Conservation (phyloP, 192 early-diverging fungal genomes). For the Podila horticola region DNA sequence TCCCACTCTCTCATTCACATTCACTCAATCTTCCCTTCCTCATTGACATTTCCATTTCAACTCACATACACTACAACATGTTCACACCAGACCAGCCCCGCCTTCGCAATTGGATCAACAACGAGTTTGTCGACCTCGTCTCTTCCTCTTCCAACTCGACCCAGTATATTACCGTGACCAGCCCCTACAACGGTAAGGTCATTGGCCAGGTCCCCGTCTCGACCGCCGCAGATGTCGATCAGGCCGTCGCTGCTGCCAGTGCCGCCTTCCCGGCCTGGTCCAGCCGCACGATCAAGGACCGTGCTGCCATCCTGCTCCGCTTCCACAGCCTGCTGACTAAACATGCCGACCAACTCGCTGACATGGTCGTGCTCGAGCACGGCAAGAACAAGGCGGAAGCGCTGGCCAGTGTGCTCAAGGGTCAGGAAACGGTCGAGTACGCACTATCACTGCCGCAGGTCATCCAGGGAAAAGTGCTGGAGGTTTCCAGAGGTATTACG, state of each 20-base stretch:
- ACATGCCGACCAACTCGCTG: slow-evolving; percentile 74
- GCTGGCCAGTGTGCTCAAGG: slow-evolving; percentile 76
- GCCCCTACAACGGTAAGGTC: slow-evolving; percentile 68
- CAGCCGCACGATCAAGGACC: slow-evolving; percentile 74
- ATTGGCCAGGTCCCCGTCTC: slow-evolving; percentile 75
- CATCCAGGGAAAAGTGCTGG: slow-evolving; percentile 66
- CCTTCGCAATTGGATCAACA: slow-evolving; percentile 52
- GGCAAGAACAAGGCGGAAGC: slow-evolving; percentile 84
- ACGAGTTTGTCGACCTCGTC: slow-evolving; percentile 38
- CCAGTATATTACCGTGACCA: slow-evolving; percentile 66
- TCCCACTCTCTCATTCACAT: background rate
- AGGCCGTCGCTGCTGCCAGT: slow-evolving; percentile 67
- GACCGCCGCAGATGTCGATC: slow-evolving; percentile 62
- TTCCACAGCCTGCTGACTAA: slow-evolving; percentile 66
- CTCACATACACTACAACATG: slow-evolving; percentile 2
- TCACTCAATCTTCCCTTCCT: background rate
- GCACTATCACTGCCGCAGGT: slow-evolving; percentile 74
- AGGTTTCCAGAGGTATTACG: slow-evolving; percentile 73
- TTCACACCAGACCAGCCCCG: slow-evolving; percentile 41
- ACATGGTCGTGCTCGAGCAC: slow-evolving; percentile 79
- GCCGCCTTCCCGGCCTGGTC: slow-evolving; percentile 69
- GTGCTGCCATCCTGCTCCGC: slow-evolving; percentile 68
- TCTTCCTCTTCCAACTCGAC: background rate
- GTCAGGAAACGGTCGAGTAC: slow-evolving; percentile 84
- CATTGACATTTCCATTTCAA: slow-evolving; percentile 3